phyloP scores from a whole-genome alignment of 73 alveolate genomes.

The Uronychia setigera region DNA sequence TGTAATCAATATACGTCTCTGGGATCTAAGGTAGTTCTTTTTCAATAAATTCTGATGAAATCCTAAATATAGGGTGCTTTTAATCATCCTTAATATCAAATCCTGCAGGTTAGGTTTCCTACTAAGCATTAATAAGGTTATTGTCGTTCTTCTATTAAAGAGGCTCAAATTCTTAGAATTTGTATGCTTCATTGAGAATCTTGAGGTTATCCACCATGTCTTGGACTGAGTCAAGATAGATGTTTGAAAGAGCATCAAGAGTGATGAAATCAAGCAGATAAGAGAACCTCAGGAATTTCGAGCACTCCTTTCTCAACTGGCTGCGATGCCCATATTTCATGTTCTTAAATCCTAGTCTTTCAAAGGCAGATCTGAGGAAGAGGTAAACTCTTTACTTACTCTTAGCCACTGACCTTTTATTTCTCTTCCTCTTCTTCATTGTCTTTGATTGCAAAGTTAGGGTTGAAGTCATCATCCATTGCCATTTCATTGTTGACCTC shows the following conservation, averaged over 20 bases:
- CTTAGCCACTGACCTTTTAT: slow-evolving; percentile 39
- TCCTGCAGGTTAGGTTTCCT: slow-evolving; percentile 14
- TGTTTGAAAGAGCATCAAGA: slow-evolving; percentile 69
- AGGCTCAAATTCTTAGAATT: slow-evolving; percentile 30
- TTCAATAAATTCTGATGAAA: slow-evolving; percentile 61
- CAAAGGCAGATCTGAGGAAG: slow-evolving; percentile 47
- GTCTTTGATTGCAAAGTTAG: slow-evolving; percentile 8
- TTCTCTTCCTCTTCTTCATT: slow-evolving; percentile 37
- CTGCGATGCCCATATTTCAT: slow-evolving; percentile 74
- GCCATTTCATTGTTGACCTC: slow-evolving; percentile 59
- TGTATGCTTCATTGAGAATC: slow-evolving; percentile 35
- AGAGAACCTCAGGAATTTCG: slow-evolving; percentile 72
- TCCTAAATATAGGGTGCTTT: slow-evolving; percentile 65
- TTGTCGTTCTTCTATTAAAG: slow-evolving; percentile 57
- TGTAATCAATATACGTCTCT: slow-evolving; percentile 24
- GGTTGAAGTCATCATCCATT: slow-evolving; percentile 60
- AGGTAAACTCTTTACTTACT: slow-evolving; percentile 25
- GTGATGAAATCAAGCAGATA: slow-evolving; percentile 74
- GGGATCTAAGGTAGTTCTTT: slow-evolving; percentile 54
- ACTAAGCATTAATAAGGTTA: not conserved
- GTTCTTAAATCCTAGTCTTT: slow-evolving; percentile 66
- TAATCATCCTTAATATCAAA: slow-evolving; percentile 17
- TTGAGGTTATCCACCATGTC: slow-evolving; percentile 52
- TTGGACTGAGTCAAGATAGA: slow-evolving; percentile 60
- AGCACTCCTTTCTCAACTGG: slow-evolving; percentile 71